Conservation (phyloP, 73 alveolate species). For the Tetrahymena thermophila region DNA sequence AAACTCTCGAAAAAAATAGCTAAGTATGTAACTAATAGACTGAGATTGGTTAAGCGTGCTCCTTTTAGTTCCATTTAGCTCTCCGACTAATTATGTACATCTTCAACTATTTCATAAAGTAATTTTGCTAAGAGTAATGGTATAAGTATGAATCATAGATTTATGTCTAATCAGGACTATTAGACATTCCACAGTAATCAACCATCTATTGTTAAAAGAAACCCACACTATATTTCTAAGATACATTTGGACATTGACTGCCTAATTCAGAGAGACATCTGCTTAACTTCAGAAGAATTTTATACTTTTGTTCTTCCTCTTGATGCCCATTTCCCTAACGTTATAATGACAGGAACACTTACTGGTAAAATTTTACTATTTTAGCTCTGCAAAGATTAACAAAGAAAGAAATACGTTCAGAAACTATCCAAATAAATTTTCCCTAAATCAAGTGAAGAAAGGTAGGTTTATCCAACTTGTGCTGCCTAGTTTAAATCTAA, state of each 20-base stretch:
- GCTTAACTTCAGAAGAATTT: not conserved
- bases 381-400: not conserved
- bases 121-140: not conserved
- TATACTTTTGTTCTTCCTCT: not conserved
- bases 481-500: not conserved
- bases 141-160: not conserved
- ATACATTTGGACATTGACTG: not conserved
- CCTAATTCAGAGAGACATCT: not conserved
- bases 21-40: not conserved
- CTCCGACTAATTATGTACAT: not conserved
- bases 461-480: not conserved
- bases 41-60: not conserved
- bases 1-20: not conserved
- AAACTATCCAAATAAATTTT: not conserved
- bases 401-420: not conserved
- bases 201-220: not conserved
- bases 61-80: not conserved
- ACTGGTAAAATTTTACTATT: not conserved
- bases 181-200: not conserved
- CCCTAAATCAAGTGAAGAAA: not conserved
- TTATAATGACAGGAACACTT: not conserved
- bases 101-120: not conserved
- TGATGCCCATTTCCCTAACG: not conserved
- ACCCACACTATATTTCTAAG: not conserved
- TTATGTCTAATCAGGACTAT: not conserved